Evolutionary conservation across 495 filamentous ascomycete genomes (phyloP).

Genomic region (Aspergillus egyptiacus): DNA sequence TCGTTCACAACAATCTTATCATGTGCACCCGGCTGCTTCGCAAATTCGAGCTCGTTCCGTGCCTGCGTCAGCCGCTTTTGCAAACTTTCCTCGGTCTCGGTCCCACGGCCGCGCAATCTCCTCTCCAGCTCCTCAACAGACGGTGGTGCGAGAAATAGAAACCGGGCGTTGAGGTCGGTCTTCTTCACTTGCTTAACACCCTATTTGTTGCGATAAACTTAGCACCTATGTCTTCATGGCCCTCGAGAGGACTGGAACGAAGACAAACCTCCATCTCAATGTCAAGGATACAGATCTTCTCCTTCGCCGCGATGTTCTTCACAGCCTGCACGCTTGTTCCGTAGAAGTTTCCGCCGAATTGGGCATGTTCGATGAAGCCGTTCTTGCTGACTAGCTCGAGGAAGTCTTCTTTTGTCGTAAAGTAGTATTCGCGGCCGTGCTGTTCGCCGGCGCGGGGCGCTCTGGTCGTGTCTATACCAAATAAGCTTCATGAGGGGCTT

Average conservation of each 20-base stretch:
- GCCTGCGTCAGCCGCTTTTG: conserved; percentile 72
- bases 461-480: conserved; percentile 62
- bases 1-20: conserved; percentile 88
- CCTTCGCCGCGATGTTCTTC: conserved; percentile 59
- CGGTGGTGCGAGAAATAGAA: conserved; percentile 80
- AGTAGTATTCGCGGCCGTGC: conserved; percentile 78
- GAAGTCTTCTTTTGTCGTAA: conserved; percentile 64
- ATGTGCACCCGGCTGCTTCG: conserved; percentile 65
- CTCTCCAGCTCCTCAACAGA: conserved; percentile 66
- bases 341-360: conserved; percentile 84
- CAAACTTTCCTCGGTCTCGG: conserved; percentile 74
- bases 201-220: conserved; percentile 28
- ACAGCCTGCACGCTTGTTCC: conserved; percentile 77
- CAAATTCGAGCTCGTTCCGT: conserved; percentile 72
- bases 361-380: conserved; percentile 84
- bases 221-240: background rate
- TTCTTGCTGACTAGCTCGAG: conserved; percentile 57
- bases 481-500: background rate
- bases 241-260: background rate
- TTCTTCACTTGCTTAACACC: conserved; percentile 92
- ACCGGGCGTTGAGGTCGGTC: conserved; percentile 69
- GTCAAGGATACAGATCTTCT: conserved; percentile 48
- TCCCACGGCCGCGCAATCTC: conserved; percentile 73
- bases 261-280: conserved; percentile 82
- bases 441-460: conserved; percentile 68